Percentiles rank a stretch among this genome's conserved stretches.
phyloP scores from a whole-genome alignment of 1,139 yeast species.

The Nakaseomyces glabratus region DNA sequence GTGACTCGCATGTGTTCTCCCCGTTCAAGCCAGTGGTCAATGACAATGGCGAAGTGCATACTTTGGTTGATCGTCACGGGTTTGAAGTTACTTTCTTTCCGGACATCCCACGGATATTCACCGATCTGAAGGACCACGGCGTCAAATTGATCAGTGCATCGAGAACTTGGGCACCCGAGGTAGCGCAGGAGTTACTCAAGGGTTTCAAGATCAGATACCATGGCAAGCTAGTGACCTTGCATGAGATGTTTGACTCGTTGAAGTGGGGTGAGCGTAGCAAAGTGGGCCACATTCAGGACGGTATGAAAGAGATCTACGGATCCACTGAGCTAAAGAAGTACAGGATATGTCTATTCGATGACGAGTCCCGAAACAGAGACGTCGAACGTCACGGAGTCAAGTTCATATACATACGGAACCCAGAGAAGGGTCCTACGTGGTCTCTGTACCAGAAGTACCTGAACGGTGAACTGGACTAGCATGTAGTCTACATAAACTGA shows the following conservation, averaged over 20 bases:
- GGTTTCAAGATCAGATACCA: slow-evolving; percentile 37
- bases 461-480: slow-evolving; percentile 6
- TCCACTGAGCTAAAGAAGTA: slow-evolving; percentile 31
- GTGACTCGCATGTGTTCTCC: slow-evolving; percentile 45
- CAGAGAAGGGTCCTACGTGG: slow-evolving; percentile 30
- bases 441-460: slow-evolving; percentile 25
- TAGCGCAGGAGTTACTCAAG: slow-evolving; percentile 43
- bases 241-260: slow-evolving; percentile 36
- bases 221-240: slow-evolving; percentile 21
- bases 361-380: slow-evolving; percentile 49
- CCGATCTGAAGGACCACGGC: slow-evolving; percentile 37
- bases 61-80: slow-evolving; percentile 39
- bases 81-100: slow-evolving; percentile 39
- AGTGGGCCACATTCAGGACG: slow-evolving; percentile 39
- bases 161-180: slow-evolving; percentile 50
- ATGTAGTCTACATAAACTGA: no score
- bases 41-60: slow-evolving; percentile 25
- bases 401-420: slow-evolving; percentile 34
- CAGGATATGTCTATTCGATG: slow-evolving; percentile 47
- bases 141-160: slow-evolving; percentile 49
- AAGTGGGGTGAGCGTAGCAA: slow-evolving; percentile 60
- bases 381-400: slow-evolving; percentile 45
- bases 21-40: slow-evolving; percentile 34
- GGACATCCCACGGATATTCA: slow-evolving; percentile 46
- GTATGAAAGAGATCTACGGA: slow-evolving; percentile 37